Evolutionary conservation across 257 asterid species (phyloP).

Genomic region (Salvia rosmarinus): DNA sequence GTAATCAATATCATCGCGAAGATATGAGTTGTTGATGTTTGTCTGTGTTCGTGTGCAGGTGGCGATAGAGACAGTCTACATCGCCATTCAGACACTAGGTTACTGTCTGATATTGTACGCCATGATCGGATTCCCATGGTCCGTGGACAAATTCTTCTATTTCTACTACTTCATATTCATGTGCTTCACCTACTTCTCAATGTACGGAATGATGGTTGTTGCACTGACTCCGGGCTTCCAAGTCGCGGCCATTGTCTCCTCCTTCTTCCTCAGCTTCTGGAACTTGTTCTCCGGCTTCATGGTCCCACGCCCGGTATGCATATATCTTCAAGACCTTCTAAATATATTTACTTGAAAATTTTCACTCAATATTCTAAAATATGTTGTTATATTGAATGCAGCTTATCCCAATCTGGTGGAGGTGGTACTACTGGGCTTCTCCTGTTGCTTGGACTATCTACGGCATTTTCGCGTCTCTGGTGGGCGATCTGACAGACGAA

Average conservation of each 20-base stretch:
- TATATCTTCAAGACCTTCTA: not conserved
- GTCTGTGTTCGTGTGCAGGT: conserved; percentile 42
- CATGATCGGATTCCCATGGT: conserved; percentile 83
- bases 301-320: conserved; percentile 68
- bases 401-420: conserved; percentile 66
- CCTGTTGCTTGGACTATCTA: conserved; percentile 71
- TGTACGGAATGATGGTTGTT: conserved; percentile 92
- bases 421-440: conserved; percentile 78
- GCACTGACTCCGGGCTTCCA: conserved; percentile 81
- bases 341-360: not conserved
- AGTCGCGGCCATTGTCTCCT: conserved; percentile 82
- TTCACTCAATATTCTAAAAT: too few species aligned
- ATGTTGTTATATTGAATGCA: not conserved
- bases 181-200: conserved; percentile 85
- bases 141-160: conserved; percentile 56
- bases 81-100: conserved; percentile 60
- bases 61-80: conserved; percentile 77
- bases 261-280: conserved; percentile 88
- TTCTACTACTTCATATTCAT: conserved; percentile 86
- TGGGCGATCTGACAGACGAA: conserved; percentile 48
- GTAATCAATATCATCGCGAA: not conserved
- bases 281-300: conserved; percentile 88
- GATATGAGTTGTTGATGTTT: not conserved
- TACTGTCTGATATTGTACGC: conserved; percentile 65
- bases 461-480: conserved; percentile 58